Conservation (phyloP, 495 filamentous ascomycete genomes). For the Annulohypoxylon stygium region DNA sequence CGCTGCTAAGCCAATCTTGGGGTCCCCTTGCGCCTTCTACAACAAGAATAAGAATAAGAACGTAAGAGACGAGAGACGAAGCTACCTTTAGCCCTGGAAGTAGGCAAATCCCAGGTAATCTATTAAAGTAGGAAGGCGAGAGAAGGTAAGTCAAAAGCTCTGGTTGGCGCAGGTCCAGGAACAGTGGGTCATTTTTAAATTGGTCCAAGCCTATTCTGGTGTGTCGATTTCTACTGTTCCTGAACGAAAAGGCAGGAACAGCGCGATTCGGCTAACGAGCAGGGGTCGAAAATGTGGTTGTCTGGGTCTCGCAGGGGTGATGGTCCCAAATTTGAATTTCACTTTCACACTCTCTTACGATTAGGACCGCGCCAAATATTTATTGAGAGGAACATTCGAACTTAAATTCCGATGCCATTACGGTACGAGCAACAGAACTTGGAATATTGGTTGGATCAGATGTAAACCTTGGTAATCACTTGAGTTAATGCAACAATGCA, state of each 20-base stretch:
- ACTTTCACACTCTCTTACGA: slow-evolving; percentile 6
- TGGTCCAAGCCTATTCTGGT: slow-evolving; percentile 46
- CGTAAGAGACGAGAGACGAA: slow-evolving; percentile 21
- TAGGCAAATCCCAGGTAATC: slow-evolving; percentile 23
- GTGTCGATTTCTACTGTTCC: slow-evolving; percentile 38
- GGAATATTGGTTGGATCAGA: neutral
- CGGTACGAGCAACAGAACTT: neutral
- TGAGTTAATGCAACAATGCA: slow-evolving; percentile 8
- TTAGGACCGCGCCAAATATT: slow-evolving; percentile 22
- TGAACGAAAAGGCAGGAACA: slow-evolving; percentile 44
- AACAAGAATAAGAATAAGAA: slow-evolving; percentile 2
- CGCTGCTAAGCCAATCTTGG: slow-evolving; percentile 43
- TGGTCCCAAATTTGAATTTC: slow-evolving; percentile 35
- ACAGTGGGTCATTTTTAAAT: slow-evolving; percentile 44
- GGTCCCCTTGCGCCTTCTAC: slow-evolving; percentile 46
- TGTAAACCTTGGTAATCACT: neutral
- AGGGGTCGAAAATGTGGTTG: slow-evolving; percentile 42
- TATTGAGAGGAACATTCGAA: slow-evolving; percentile 4
- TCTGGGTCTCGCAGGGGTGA: slow-evolving; percentile 43
- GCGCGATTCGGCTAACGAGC: slow-evolving; percentile 38
- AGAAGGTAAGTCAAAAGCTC: slow-evolving; percentile 18
- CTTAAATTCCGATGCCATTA: slow-evolving; percentile 9
- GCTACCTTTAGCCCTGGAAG: slow-evolving; percentile 20
- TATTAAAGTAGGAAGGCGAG: slow-evolving; percentile 22
- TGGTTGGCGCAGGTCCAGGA: slow-evolving; percentile 39